These are phyloP conservation scores for Calocybe gambosa DNA, from an alignment of 1,284 basidiomycete genomes.

Conservation along the genomic window DNA sequence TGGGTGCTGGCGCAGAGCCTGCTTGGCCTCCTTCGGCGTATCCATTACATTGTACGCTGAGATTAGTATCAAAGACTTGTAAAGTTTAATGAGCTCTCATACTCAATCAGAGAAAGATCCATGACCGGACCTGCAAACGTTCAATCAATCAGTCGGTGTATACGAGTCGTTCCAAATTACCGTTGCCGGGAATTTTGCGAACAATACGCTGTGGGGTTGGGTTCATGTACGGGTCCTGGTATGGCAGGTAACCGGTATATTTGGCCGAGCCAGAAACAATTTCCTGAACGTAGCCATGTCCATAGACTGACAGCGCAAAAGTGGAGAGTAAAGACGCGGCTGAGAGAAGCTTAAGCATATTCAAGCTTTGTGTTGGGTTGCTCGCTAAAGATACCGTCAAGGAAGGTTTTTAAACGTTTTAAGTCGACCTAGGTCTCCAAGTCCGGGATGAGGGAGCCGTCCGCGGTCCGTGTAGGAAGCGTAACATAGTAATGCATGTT, in stretches of 20 bases:
- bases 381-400: background rate
- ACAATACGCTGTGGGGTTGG: constrained; percentile 19
- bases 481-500: background rate
- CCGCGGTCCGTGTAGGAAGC: background rate
- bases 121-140: constrained; percentile 23
- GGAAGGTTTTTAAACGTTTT: background rate
- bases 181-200: constrained; percentile 24
- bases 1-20: constrained; percentile 34
- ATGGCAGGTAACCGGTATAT: constrained; percentile 27
- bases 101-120: constrained; percentile 32
- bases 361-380: background rate
- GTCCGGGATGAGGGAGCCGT: background rate
- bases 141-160: background rate
- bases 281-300: constrained; percentile 25
- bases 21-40: constrained; percentile 11
- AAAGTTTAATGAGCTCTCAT: constrained; percentile 2
- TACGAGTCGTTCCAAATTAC: constrained; percentile 8
- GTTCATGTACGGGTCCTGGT: constrained; percentile 20
- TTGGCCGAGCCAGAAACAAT: constrained; percentile 22
- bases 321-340: constrained; percentile 13
- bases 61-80: background rate
- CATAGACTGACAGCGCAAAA: constrained; percentile 16
- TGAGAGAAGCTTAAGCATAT: constrained; percentile 3
- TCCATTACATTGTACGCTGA: constrained; percentile 13
- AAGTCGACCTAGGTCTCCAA: background rate